These are phyloP conservation scores for Davidsoniella eucalypti DNA, from an alignment of 2,329 filamentous ascomycete genomes.

Conservation along the genomic window DNA sequence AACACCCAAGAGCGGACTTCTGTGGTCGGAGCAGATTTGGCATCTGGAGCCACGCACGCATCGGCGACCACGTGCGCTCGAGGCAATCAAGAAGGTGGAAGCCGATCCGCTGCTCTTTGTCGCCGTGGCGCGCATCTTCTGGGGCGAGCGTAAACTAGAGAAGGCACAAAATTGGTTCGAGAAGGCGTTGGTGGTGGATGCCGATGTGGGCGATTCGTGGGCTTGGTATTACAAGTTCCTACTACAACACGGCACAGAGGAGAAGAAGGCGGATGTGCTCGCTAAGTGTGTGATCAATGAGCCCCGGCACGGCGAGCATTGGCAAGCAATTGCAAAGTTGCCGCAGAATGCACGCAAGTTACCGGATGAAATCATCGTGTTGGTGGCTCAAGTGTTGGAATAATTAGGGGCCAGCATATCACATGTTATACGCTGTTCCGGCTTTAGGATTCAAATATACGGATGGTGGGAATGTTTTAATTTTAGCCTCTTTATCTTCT, in stretches of 20 bases:
- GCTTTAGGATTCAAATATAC: too few relatives aligned
- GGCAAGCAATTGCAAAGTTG: conserved; percentile 75
- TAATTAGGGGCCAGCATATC: conserved; percentile 13
- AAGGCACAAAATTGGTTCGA: conserved; percentile 97
- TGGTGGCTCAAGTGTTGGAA: conserved; percentile 44
- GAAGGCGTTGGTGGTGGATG: conserved; percentile 77
- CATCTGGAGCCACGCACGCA: conserved; percentile 82
- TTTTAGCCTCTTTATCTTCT: too few relatives aligned
- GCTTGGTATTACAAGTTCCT: conserved; percentile 97
- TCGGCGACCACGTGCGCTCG: conserved; percentile 75
- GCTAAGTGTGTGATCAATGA: conserved; percentile 68
- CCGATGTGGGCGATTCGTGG: conserved; percentile 84
- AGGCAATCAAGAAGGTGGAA: conserved; percentile 94
- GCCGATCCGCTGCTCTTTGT: conserved; percentile 81
- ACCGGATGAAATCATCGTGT: conserved; percentile 65
- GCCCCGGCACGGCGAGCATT: conserved; percentile 81
- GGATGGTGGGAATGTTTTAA: too few relatives aligned
- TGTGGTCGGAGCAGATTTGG: conserved; percentile 95
- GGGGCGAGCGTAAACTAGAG: conserved; percentile 79
- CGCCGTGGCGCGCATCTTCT: conserved; percentile 88
- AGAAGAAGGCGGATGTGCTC: conserved; percentile 76
- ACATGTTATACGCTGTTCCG: not conserved
- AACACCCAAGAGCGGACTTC: conserved; percentile 67
- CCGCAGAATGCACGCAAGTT: conserved; percentile 61
- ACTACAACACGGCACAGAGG: conserved; percentile 78